Evolutionary conservation across 176 grass and related monocot species (phyloP).

Genomic region (Metroxylon sagu): DNA sequence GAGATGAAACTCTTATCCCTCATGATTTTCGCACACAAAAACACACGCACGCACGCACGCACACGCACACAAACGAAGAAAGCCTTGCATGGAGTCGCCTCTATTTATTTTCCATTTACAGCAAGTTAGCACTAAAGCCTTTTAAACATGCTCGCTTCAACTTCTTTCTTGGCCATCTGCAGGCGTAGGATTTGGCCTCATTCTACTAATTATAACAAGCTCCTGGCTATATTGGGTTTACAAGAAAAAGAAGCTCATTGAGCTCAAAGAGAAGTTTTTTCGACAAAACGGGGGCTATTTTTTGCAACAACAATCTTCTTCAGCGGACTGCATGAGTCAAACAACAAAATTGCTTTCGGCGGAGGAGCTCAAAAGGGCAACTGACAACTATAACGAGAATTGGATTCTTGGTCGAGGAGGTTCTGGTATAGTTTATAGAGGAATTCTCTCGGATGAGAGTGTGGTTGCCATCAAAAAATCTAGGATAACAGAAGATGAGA

Average conservation of each 20-base stretch:
- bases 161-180: background rate
- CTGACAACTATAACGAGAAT: background rate
- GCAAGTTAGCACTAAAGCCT: too few relatives aligned
- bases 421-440: background rate
- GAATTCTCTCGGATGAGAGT: background rate
- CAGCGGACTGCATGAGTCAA: background rate
- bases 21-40: too few relatives aligned
- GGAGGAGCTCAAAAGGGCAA: background rate
- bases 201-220: background rate
- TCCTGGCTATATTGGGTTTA: background rate
- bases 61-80: too few relatives aligned
- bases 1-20: too few relatives aligned
- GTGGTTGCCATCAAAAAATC: background rate
- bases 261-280: conserved; percentile 2
- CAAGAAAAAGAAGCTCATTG: background rate
- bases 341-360: background rate
- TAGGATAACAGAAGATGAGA: background rate
- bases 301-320: background rate
- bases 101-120: too few relatives aligned
- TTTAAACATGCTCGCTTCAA: too few relatives aligned
- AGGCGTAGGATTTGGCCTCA: background rate
- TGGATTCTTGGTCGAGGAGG: background rate
- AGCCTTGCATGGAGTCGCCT: too few relatives aligned
- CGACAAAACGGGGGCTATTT: background rate
- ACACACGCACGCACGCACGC: too few relatives aligned